A percentile compares a stretch with the other conserved stretches of the same genome.
Evolutionary conservation across 306 rosid species (phyloP).

Genomic region (Delonix regia): DNA sequence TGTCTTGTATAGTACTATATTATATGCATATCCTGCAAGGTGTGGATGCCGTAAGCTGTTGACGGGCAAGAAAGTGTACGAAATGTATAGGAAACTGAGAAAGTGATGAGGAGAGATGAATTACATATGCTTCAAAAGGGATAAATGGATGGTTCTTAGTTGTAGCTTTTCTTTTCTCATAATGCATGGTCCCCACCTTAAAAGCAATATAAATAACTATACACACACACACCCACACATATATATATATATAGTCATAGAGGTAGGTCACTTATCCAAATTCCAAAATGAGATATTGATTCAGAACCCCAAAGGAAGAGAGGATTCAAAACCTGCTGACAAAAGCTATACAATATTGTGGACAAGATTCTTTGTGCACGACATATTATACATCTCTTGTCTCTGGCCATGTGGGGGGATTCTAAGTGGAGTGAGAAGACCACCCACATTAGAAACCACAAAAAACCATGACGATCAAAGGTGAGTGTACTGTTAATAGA

Average conservation of each 20-base stretch:
- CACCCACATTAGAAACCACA: conserved; percentile 23
- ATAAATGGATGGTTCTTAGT: conserved; percentile 32
- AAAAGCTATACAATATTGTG: conserved; percentile 23
- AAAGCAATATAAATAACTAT: conserved; percentile 17
- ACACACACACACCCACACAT: too few relatives aligned
- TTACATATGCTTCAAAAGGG: conserved; percentile 7
- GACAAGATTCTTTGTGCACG: conserved; percentile 35
- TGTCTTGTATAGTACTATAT: neutral
- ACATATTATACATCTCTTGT: conserved; percentile 22
- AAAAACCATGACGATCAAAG: conserved; percentile 22
- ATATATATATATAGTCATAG: too few relatives aligned
- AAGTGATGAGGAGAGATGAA: neutral
- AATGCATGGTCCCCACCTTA: conserved; percentile 40
- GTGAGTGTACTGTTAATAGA: neutral
- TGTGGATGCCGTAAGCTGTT: neutral
- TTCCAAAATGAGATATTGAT: conserved; percentile 29
- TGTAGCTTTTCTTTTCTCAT: conserved; percentile 31
- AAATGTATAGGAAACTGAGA: conserved; percentile 22
- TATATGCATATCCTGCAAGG: neutral
- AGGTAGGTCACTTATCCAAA: conserved; percentile 14
- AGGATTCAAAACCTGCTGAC: conserved; percentile 39
- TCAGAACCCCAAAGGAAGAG: conserved; percentile 20
- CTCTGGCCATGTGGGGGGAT: conserved; percentile 4
- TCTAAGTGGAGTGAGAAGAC: conserved; percentile 29
- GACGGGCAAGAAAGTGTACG: conserved; percentile 13